Percentiles rank a stretch among this genome's conserved stretches.
Conservation (phyloP, 2,329 filamentous ascomycete species). For the Epichloe elymi region DNA sequence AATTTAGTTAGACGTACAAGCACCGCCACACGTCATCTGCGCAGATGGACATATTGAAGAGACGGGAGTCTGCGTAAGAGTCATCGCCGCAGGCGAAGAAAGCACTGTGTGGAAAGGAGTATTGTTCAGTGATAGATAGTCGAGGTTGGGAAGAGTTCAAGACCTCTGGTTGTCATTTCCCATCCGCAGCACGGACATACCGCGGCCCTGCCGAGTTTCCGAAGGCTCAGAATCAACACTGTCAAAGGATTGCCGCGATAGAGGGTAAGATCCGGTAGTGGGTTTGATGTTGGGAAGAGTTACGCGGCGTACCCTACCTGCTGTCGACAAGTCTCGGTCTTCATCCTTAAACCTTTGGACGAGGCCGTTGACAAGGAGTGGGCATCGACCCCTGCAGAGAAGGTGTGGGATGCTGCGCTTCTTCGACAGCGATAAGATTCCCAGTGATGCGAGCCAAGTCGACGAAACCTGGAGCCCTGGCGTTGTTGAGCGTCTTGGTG, state of each 20-base stretch:
- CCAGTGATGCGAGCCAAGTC: too few species aligned
- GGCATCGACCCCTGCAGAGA: slow-evolving; percentile 6
- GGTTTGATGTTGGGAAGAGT: slow-evolving; percentile 32
- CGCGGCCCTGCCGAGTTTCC: slow-evolving; percentile 29
- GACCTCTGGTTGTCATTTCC: slow-evolving; percentile 23
- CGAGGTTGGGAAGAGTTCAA: slow-evolving; percentile 31
- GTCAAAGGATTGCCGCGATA: slow-evolving; percentile 37
- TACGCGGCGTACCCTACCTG: slow-evolving; percentile 44
- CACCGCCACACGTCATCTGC: slow-evolving; percentile 6
- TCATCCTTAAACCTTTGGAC: slow-evolving; percentile 25
- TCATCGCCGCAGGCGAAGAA: slow-evolving; percentile 31
- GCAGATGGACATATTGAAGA: neutral
- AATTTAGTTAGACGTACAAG: slow-evolving; percentile 22
- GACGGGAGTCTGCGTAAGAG: slow-evolving; percentile 24
- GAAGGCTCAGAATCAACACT: slow-evolving; percentile 10
- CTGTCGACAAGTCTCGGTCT: slow-evolving; percentile 35
- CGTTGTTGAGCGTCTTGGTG: too few species aligned
- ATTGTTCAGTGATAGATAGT: slow-evolving; percentile 44
- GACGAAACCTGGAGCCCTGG: too few species aligned
- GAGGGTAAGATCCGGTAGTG: slow-evolving; percentile 26
- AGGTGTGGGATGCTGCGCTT: too few species aligned
- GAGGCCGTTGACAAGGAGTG: slow-evolving; percentile 15
- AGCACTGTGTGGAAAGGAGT: slow-evolving; percentile 33
- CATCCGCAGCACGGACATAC: slow-evolving; percentile 32
- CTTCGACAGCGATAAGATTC: too few species aligned